Percentiles rank a stretch among this genome's conserved stretches.
Conservation (phyloP, 1,284 basidiomycete genomes). For the Irpex lacteus region DNA sequence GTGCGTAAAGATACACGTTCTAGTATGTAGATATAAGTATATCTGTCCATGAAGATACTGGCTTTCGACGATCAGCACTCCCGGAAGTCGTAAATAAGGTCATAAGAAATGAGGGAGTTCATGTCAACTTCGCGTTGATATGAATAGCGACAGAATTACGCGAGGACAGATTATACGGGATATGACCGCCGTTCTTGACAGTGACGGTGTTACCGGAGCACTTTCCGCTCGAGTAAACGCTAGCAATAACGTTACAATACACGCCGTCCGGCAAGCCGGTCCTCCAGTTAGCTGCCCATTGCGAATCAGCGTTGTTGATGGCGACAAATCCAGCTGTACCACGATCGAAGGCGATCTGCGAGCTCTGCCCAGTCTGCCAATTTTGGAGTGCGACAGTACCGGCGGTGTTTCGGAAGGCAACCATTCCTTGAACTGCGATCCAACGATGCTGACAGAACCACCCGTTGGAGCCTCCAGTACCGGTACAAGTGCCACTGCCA, state of each 20-base stretch:
- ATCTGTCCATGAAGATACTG: no score
- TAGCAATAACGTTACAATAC: slow-evolving; percentile 66
- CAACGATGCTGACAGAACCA: slow-evolving; percentile 67
- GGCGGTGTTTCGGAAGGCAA: slow-evolving; percentile 60
- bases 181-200: slow-evolving; percentile 45
- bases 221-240: slow-evolving; percentile 32
- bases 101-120: not conserved
- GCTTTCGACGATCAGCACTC: no score
- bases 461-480: slow-evolving; percentile 48
- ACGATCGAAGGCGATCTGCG: slow-evolving; percentile 63
- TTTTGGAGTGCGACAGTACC: slow-evolving; percentile 45
- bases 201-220: slow-evolving; percentile 50
- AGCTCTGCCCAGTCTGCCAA: slow-evolving; percentile 53
- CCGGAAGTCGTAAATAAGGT: no score
- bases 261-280: slow-evolving; percentile 54
- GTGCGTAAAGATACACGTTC: no score
- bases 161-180: slow-evolving; percentile 50
- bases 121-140: slow-evolving; percentile 35
- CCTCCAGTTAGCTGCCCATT: slow-evolving; percentile 52
- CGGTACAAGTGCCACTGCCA: slow-evolving; percentile 48
- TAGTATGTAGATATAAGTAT: no score
- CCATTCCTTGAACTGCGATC: slow-evolving; percentile 57
- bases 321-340: slow-evolving; percentile 58
- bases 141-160: slow-evolving; percentile 61
- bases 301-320: slow-evolving; percentile 58